These are phyloP conservation scores for Wilhelminamyces savonicus DNA, from an alignment of 805 yeast genomes.

Conservation along the genomic window DNA sequence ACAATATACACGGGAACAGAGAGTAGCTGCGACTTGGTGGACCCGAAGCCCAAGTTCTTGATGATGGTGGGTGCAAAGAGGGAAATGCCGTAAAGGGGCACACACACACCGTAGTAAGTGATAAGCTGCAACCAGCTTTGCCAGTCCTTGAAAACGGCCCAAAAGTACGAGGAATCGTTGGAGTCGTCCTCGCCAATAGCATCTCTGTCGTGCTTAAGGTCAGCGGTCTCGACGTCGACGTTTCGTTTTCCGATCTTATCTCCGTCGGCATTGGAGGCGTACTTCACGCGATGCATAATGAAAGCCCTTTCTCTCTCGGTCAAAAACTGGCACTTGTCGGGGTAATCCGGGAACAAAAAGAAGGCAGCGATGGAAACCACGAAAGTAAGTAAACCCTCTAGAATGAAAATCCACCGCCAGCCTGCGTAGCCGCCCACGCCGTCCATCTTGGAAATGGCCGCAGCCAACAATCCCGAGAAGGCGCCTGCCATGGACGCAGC, in stretches of 20 bases:
- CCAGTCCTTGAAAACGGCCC: conserved; percentile 19
- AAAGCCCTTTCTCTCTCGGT: conserved; percentile 7
- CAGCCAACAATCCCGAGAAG: conserved; percentile 70
- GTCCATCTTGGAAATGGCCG: conserved; percentile 51
- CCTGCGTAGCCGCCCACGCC: conserved; percentile 16
- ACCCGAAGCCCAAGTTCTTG: conserved; percentile 34
- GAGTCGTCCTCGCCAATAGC: conserved; percentile 7
- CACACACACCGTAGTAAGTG: conserved; percentile 20
- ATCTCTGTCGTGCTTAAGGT: not conserved
- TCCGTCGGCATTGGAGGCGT: conserved; percentile 3
- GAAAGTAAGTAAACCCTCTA: conserved; percentile 9
- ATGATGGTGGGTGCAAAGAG: conserved; percentile 42
- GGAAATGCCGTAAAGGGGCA: conserved; percentile 32
- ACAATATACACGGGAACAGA: conserved; percentile 38
- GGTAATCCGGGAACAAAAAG: conserved; percentile 6
- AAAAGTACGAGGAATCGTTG: conserved; percentile 7
- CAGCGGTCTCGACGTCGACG: too few species aligned
- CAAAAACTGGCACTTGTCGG: conserved; percentile 5
- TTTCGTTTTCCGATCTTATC: not conserved
- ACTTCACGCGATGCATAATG: conserved; percentile 6
- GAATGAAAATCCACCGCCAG: conserved; percentile 12
- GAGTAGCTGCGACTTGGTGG: conserved; percentile 34
- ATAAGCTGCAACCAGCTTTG: conserved; percentile 21
- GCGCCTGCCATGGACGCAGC: conserved; percentile 76
- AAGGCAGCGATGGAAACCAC: conserved; percentile 3